A percentile compares a stretch with the other conserved stretches of the same genome.
Conservation (phyloP, 176 grass and related monocot species). For the Ensete glaucum region DNA sequence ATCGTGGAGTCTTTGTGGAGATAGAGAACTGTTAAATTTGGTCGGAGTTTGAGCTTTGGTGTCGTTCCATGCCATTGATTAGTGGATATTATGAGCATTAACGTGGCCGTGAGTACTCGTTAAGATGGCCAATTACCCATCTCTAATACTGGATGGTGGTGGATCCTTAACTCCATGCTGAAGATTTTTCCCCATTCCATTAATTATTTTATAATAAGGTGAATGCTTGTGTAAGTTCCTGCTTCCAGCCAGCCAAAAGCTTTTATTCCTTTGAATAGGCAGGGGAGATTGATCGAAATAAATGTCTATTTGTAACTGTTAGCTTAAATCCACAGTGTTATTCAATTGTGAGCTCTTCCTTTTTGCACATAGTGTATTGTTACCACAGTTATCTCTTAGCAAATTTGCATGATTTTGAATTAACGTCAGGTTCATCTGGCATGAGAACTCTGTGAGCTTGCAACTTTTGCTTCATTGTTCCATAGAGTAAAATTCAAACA, state of each 20-base stretch:
- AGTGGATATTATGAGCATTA: too few relatives aligned
- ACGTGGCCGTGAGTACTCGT: too few relatives aligned
- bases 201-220: background rate
- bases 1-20: background rate
- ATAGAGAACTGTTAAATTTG: background rate
- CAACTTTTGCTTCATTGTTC: too few relatives aligned
- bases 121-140: too few relatives aligned
- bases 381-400: background rate
- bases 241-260: too few relatives aligned
- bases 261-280: too few relatives aligned
- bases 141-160: too few relatives aligned
- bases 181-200: background rate
- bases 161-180: background rate
- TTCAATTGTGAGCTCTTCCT: background rate
- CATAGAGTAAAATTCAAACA: background rate
- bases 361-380: background rate
- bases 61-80: background rate
- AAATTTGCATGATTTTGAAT: background rate
- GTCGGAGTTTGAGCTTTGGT: background rate
- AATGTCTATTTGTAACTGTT: too few relatives aligned
- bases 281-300: too few relatives aligned
- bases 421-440: background rate
- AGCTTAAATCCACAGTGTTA: too few relatives aligned
- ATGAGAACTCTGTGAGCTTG: background rate
- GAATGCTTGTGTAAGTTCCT: too few relatives aligned